These are phyloP conservation scores for Hericium erinaceus DNA, from an alignment of 768 basidiomycete genomes.

Conservation along the genomic window DNA sequence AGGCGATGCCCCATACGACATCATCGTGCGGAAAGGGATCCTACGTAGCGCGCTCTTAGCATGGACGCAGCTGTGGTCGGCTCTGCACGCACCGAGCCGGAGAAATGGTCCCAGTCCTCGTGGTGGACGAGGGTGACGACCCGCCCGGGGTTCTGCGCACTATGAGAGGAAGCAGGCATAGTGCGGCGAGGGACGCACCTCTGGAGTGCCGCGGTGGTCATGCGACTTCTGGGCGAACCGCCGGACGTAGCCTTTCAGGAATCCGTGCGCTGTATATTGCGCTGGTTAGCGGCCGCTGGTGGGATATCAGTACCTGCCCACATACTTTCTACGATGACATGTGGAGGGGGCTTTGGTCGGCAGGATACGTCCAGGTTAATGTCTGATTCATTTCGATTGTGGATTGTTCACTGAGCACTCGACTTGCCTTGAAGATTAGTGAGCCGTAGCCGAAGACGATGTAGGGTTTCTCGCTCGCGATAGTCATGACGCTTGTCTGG, in stretches of 20 bases:
- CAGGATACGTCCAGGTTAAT: background rate
- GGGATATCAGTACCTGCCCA: background rate
- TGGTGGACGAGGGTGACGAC: slow-evolving; percentile 88
- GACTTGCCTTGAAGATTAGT: slow-evolving; percentile 77
- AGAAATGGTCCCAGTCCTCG: slow-evolving; percentile 78
- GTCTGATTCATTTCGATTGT: too few species aligned
- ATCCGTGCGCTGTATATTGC: slow-evolving; percentile 52
- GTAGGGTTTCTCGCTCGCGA: slow-evolving; percentile 27
- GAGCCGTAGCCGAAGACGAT: slow-evolving; percentile 91
- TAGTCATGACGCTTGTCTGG: background rate
- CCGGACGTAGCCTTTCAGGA: slow-evolving; percentile 83
- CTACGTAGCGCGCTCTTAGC: slow-evolving; percentile 25
- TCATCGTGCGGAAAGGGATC: slow-evolving; percentile 66
- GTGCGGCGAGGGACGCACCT: slow-evolving; percentile 34
- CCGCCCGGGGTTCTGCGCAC: slow-evolving; percentile 64
- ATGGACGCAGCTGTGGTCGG: background rate
- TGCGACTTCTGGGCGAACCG: slow-evolving; percentile 88
- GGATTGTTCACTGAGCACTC: background rate
- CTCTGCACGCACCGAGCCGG: slow-evolving; percentile 41
- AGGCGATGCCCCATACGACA: slow-evolving; percentile 85
- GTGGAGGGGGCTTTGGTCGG: slow-evolving; percentile 63
- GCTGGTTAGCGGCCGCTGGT: background rate
- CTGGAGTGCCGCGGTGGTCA: slow-evolving; percentile 87
- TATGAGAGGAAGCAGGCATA: background rate
- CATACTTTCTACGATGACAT: slow-evolving; percentile 60